Percentiles rank a stretch among this genome's conserved stretches.
Conservation (phyloP, 1,139 yeast species). For the Keqinozyma sinolaborantium region DNA sequence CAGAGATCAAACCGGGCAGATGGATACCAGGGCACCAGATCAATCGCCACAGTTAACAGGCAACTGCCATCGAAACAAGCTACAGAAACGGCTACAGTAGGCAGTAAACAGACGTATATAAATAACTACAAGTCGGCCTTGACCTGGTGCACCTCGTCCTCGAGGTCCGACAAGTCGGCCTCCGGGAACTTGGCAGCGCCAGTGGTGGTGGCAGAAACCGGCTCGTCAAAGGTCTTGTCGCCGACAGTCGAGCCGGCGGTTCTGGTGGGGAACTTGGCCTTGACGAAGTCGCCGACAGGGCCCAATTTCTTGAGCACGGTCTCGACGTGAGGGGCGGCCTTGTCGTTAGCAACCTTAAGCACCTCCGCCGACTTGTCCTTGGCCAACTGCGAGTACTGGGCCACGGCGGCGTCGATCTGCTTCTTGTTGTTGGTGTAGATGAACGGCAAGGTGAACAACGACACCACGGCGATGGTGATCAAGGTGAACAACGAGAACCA, state of each 20-base stretch:
- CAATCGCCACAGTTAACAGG: no score
- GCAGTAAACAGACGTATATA: no score
- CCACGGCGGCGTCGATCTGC: conserved; percentile 75
- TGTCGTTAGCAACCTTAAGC: conserved; percentile 49
- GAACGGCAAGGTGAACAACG: conserved; percentile 73
- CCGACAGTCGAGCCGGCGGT: conserved; percentile 73
- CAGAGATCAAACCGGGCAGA: no score
- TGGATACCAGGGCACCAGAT: no score
- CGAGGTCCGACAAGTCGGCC: no score
- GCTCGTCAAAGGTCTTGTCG: conserved; percentile 24
- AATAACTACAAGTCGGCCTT: no score
- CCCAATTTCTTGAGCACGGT: conserved; percentile 54
- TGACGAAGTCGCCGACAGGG: conserved; percentile 58
- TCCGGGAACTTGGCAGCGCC: conserved; percentile 48
- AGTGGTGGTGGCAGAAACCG: conserved; percentile 15
- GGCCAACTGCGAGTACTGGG: conserved; percentile 52
- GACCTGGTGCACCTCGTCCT: no score
- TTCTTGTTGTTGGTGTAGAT: conserved; percentile 71
- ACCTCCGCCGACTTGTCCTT: conserved; percentile 54
- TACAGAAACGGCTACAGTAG: no score
- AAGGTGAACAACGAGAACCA: conserved; percentile 74
- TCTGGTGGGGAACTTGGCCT: conserved; percentile 63
- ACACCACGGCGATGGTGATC: conserved; percentile 51
- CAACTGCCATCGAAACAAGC: no score
- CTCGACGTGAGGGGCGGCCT: conserved; percentile 47